Evolutionary conservation across 2,329 filamentous ascomycete genomes (phyloP), one percentile per base, ranked within the genome.

Genomic region (Epichloe baconii): DNA sequence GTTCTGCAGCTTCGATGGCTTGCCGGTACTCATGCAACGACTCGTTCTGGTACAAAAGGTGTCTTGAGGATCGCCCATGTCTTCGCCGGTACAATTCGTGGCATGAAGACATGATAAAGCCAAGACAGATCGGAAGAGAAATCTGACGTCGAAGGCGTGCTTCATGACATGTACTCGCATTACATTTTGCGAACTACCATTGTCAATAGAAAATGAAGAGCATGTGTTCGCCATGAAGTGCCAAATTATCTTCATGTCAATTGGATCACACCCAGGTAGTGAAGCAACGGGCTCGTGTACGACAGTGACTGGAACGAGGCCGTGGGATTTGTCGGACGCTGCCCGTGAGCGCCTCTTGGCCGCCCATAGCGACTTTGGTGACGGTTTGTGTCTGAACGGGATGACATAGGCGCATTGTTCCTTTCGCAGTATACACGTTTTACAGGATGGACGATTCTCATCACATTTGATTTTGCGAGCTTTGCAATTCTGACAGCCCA

Each of bases 241-340:
- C 75, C 76, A 79, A 6, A 80, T 58, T 41, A 79, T 68, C 55
- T 70, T 72, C 73, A 80, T 75, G 53, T 79, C 75, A 26, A 64
- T 56, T 35, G 67, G 64, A 41, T 69, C 63, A 48, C 41, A 51
- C 15, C 41, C 48, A 17, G 52, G 34, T 15, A 50, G 21, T 11
- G 45, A 35, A 14, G 43, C 44, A 5, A 50, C 40, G 17, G 52
- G 52, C 31, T 50, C 52, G 44, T 64, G 58, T 19, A 55, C 46
- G 37, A 60, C 50, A 37, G 62, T 49, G 36, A 55, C 31, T 47
- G 52, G 52, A 41, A 15, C 26, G 4, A 17, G 6, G 19, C 35
- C 15, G 10, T 14, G 14, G 5, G 35, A 14, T 11, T 26, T 38
- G 31, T 43, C 8, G n/a, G 31, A 37, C 11, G 37, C 17, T 21